A percentile compares a stretch with the other conserved stretches of the same genome.
These are phyloP conservation scores for Lentinula lateritia DNA, from an alignment of 768 basidiomycete species.

Conservation along the genomic window DNA sequence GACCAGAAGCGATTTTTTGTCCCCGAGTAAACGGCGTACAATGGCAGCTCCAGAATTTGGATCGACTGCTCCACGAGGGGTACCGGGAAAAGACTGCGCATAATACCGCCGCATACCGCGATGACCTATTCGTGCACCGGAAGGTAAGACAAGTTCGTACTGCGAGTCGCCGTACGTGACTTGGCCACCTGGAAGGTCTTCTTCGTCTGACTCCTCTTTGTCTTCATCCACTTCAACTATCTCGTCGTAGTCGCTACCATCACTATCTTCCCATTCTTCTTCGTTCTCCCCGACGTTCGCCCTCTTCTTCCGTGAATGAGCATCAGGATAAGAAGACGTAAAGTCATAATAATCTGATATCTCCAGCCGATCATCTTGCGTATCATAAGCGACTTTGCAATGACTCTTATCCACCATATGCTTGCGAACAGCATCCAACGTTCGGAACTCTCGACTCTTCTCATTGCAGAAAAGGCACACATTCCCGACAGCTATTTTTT, in stretches of 20 bases:
- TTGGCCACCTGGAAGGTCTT: conserved; percentile 42
- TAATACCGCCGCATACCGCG: conserved; percentile 84
- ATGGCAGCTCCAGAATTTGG: conserved; percentile 70
- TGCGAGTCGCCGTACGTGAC: conserved; percentile 75
- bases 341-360: conserved; percentile 95
- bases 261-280: conserved; percentile 32
- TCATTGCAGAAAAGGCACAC: conserved; percentile 90
- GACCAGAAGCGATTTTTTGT: conserved; percentile 82
- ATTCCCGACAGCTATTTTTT: conserved; percentile 92
- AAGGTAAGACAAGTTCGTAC: conserved; percentile 89
- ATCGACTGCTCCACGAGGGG: conserved; percentile 42
- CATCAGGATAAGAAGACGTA: conserved; percentile 65
- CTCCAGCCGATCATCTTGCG: conserved; percentile 75
- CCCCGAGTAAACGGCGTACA: conserved; percentile 71
- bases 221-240: conserved; percentile 34
- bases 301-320: conserved; percentile 23
- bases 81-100: conserved; percentile 65
- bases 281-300: conserved; percentile 16
- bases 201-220: conserved; percentile 36
- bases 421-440: conserved; percentile 81
- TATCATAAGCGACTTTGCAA: conserved; percentile 92
- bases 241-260: conserved; percentile 21
- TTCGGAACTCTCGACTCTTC: conserved; percentile 74
- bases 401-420: conserved; percentile 97
- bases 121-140: conserved; percentile 89